These are phyloP conservation scores for Echinochloa phyllopogon DNA, from an alignment of 176 grass and related monocot species.

Conservation along the genomic window DNA sequence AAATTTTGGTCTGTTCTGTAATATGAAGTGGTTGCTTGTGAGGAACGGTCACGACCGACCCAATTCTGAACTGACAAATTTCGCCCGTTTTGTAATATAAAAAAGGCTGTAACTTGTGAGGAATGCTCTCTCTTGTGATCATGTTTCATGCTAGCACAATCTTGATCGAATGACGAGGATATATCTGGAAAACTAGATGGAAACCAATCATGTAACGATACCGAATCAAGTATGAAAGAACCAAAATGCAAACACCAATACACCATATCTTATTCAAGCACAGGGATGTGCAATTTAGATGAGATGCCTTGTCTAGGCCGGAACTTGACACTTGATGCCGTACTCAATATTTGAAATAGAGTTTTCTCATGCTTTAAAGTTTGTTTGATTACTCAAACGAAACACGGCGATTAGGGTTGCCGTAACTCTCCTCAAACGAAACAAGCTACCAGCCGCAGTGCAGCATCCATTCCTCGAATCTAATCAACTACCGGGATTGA, in stretches of 20 bases:
- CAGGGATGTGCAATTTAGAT: no score
- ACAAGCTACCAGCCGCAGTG: background rate
- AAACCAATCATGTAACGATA: background rate
- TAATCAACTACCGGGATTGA: background rate
- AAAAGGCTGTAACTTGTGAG: no score
- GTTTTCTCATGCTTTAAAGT: background rate
- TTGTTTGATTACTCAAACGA: background rate
- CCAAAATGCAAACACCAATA: no score
- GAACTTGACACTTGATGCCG: no score
- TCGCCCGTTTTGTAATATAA: background rate
- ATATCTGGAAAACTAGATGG: background rate
- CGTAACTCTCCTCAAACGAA: background rate
- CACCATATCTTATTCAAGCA: no score
- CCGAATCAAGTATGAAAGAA: background rate
- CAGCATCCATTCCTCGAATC: background rate
- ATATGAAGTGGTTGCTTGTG: background rate
- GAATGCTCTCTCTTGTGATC: background rate
- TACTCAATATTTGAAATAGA: no score
- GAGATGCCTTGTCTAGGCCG: no score
- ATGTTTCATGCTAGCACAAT: background rate
- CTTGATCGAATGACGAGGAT: background rate
- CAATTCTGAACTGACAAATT: background rate
- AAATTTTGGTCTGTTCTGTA: background rate
- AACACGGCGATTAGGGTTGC: background rate
- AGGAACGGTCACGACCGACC: background rate